phyloP scores from a whole-genome alignment of 192 early-diverging fungal genomes.

The Spinellus fusiger region DNA sequence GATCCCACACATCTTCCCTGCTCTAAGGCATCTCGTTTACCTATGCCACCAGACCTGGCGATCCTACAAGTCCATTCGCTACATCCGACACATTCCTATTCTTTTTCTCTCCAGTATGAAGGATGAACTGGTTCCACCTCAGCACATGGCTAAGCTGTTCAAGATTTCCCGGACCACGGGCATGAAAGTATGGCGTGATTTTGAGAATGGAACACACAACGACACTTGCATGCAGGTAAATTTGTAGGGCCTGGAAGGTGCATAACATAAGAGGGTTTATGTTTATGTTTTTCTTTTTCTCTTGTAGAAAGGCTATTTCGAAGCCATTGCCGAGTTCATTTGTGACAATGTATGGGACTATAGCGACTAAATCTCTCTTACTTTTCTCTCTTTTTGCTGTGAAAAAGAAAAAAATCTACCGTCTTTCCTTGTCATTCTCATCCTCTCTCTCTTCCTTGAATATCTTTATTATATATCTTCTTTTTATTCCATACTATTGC shows the following conservation, averaged over 20 bases:
- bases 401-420: not conserved
- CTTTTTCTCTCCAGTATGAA: conserved; percentile 76
- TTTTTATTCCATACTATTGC: no score
- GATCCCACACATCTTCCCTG: conserved; percentile 80
- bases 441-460: not conserved
- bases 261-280: not conserved
- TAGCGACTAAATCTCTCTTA: conserved; percentile 11
- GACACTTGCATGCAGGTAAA: conserved; percentile 67
- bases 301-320: conserved; percentile 77
- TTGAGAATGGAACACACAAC: conserved; percentile 84
- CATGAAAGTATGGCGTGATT: conserved; percentile 53
- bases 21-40: conserved; percentile 64
- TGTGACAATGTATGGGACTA: conserved; percentile 23
- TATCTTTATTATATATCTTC: not conserved
- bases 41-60: conserved; percentile 88
- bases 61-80: conserved; percentile 67
- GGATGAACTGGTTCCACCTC: conserved; percentile 87
- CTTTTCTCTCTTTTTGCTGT: no score
- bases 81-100: conserved; percentile 65
- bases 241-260: not conserved
- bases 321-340: conserved; percentile 48
- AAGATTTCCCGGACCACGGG: conserved; percentile 52
- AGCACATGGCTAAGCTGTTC: conserved; percentile 82
- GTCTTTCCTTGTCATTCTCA: not conserved
- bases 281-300: not conserved